A percentile compares a stretch with the other conserved stretches of the same genome.
Evolutionary conservation across 2,329 filamentous ascomycete species (phyloP).

Genomic region (Cladosporium sp.): DNA sequence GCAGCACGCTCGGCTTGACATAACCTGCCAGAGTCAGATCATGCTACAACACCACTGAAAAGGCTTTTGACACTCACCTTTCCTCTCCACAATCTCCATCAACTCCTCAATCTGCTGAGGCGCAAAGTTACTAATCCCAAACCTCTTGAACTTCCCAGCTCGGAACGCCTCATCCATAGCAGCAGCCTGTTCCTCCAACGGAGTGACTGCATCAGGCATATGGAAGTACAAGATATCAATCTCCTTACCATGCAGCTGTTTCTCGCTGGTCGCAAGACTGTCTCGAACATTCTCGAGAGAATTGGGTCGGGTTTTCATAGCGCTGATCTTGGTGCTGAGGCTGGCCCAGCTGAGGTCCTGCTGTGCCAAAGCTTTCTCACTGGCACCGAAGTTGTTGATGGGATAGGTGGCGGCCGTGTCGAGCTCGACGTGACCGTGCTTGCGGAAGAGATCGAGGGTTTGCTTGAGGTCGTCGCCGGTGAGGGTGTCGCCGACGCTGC

Average conservation of each 20-base stretch:
- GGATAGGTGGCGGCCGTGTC: conserved; percentile 33
- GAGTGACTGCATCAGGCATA: conserved; percentile 49
- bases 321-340: conserved; percentile 31
- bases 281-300: conserved; percentile 23
- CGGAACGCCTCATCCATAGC: conserved; percentile 49
- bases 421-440: conserved; percentile 34
- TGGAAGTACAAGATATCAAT: conserved; percentile 55
- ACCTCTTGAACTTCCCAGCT: conserved; percentile 47
- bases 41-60: not conserved
- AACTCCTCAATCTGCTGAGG: conserved; percentile 48
- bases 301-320: not conserved
- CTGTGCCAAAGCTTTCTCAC: conserved; percentile 31
- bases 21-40: not conserved
- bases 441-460: conserved; percentile 22
- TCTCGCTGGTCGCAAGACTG: conserved; percentile 39
- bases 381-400: conserved; percentile 24
- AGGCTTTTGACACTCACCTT: not conserved
- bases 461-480: not conserved
- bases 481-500: not conserved
- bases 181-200: conserved; percentile 48
- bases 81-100: conserved; percentile 1
- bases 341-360: conserved; percentile 26
- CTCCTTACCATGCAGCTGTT: conserved; percentile 42
- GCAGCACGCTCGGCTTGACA: conserved; percentile 45
- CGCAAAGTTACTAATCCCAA: conserved; percentile 50